phyloP scores from a whole-genome alignment of 768 basidiomycete genomes.

The Suillus tomentosus region DNA sequence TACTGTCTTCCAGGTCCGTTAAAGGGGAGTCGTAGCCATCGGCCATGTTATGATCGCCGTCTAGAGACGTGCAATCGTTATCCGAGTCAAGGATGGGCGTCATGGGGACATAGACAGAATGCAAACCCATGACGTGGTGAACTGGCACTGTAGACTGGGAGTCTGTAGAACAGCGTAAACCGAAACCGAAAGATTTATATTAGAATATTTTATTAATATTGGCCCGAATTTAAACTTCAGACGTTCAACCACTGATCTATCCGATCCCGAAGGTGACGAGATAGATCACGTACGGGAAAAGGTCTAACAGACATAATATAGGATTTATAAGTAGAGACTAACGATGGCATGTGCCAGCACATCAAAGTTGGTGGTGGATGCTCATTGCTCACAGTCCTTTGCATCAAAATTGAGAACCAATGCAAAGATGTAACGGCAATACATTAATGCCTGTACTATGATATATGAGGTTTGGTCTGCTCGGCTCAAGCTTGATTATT shows the following conservation, averaged over 20 bases:
- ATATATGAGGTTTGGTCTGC: too few species aligned
- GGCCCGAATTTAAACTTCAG: background rate
- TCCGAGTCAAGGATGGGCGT: background rate
- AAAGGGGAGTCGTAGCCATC: slow-evolving; percentile 5
- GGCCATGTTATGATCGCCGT: background rate
- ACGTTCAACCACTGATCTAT: background rate
- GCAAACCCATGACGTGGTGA: background rate
- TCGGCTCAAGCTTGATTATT: too few species aligned
- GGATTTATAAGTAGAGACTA: too few species aligned
- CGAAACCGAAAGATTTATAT: background rate
- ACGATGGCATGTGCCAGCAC: too few species aligned
- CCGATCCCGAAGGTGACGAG: background rate
- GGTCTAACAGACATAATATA: too few species aligned
- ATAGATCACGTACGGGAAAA: background rate
- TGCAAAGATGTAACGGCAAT: too few species aligned
- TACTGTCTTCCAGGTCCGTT: slow-evolving; percentile 3
- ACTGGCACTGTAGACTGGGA: background rate
- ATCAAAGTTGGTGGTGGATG: too few species aligned
- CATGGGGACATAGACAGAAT: too few species aligned
- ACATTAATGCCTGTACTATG: too few species aligned
- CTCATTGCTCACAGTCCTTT: too few species aligned
- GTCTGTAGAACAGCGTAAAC: background rate
- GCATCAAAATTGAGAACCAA: too few species aligned
- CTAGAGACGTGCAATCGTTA: background rate
- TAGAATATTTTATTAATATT: too few species aligned